phyloP scores from a whole-genome alignment of 148 eudicot genomes.

The Tetragonia tetragonoides region DNA sequence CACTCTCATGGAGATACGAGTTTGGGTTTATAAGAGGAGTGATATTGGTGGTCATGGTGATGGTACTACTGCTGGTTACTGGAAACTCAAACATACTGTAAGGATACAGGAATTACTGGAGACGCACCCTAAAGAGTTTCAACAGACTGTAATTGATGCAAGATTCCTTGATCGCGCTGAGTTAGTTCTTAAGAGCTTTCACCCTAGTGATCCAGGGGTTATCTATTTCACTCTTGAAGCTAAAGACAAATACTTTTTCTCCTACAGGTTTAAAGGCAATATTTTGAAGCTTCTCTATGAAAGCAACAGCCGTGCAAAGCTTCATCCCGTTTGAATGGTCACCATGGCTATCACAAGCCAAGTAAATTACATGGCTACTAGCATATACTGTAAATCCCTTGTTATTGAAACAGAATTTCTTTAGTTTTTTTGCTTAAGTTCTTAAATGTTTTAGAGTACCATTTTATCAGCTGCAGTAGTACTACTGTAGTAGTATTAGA shows the following conservation, averaged over 20 bases:
- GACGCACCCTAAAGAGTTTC: background rate
- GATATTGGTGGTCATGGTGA: background rate
- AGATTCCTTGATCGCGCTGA: background rate
- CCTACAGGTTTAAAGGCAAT: background rate
- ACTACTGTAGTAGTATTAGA: too few species aligned
- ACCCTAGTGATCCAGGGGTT: background rate
- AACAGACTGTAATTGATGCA: too few species aligned
- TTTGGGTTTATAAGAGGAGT: background rate
- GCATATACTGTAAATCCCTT: too few species aligned
- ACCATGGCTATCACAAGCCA: background rate
- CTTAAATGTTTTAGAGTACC: too few species aligned
- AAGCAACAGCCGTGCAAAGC: too few species aligned
- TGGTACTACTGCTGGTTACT: too few species aligned
- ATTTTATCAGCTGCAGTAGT: too few species aligned
- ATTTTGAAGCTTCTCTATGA: background rate
- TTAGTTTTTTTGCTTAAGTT: too few species aligned
- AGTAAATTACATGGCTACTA: background rate
- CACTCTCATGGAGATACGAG: background rate
- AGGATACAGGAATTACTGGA: background rate
- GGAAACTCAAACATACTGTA: background rate
- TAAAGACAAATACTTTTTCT: background rate
- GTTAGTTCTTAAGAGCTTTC: background rate
- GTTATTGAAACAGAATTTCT: too few species aligned
- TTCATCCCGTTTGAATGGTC: background rate
- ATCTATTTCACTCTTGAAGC: background rate